A percentile compares a stretch with the other conserved stretches of the same genome.
phyloP scores from a whole-genome alignment of 192 early-diverging fungal species.

The Geranomyces michiganensis region DNA sequence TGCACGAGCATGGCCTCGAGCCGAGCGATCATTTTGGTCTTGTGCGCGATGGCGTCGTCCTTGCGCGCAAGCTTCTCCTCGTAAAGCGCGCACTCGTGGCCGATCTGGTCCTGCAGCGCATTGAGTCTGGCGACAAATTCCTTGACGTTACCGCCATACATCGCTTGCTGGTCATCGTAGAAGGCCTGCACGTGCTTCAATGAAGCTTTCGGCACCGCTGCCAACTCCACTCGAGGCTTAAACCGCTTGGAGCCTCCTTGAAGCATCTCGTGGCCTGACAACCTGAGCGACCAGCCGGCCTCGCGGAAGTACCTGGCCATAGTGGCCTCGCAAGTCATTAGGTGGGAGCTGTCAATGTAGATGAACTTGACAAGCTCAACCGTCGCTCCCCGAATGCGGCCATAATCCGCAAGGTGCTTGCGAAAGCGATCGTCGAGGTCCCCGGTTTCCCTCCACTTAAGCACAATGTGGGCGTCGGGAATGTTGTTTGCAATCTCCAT shows the following conservation, averaged over 20 bases:
- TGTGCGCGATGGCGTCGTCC: too few relatives aligned
- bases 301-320: not conserved
- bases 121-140: not conserved
- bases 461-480: too few relatives aligned
- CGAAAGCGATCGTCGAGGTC: not conserved
- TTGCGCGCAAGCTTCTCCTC: too few relatives aligned
- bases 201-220: not conserved
- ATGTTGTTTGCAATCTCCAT: too few relatives aligned
- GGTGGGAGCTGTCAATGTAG: not conserved
- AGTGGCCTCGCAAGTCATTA: not conserved
- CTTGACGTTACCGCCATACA: not conserved
- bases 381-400: slow-evolving; percentile 3
- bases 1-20: too few relatives aligned
- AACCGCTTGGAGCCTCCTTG: not conserved
- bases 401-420: slow-evolving; percentile 2
- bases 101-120: too few relatives aligned
- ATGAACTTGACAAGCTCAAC: slow-evolving; percentile 10
- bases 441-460: not conserved
- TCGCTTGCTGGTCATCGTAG: slow-evolving; percentile 3
- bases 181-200: slow-evolving; percentile 1
- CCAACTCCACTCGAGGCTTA: not conserved
- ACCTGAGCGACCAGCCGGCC: not conserved
- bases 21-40: too few relatives aligned
- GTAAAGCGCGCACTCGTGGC: too few relatives aligned
- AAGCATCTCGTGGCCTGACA: not conserved